phyloP scores from a whole-genome alignment of 768 basidiomycete species.

The Atractiella rhizophila region DNA sequence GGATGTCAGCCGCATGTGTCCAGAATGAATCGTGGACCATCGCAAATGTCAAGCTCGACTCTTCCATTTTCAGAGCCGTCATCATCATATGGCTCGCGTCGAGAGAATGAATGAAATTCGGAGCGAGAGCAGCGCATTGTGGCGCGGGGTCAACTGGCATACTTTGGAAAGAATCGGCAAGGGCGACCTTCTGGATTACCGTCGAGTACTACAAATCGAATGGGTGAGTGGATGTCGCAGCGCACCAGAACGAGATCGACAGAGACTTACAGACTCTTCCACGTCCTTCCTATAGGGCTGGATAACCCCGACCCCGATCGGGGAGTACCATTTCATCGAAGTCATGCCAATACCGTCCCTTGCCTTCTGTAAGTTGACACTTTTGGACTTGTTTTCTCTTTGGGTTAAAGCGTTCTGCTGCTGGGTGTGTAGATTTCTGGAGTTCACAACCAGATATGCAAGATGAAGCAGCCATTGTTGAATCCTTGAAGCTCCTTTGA shows the following conservation, averaged over 20 bases:
- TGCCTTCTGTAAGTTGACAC: too few relatives aligned
- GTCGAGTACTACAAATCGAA: conserved; percentile 34
- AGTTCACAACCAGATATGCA: conserved; percentile 45
- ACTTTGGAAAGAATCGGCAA: conserved; percentile 56
- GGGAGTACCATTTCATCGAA: conserved; percentile 83
- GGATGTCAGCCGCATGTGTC: conserved; percentile 73
- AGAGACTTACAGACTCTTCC: conserved; percentile 34
- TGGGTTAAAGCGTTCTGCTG: too few relatives aligned
- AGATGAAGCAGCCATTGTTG: conserved; percentile 69
- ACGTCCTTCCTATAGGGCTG: conserved; percentile 76
- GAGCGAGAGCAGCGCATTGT: conserved; percentile 91
- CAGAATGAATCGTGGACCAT: conserved; percentile 98
- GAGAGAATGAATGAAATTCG: conserved; percentile 90
- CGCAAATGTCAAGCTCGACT: conserved; percentile 55
- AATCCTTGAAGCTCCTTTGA: conserved; percentile 71
- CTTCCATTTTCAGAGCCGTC: conserved; percentile 56
- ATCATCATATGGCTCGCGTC: conserved; percentile 99
- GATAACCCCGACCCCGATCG: conserved; percentile 78
- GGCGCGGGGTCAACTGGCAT: conserved; percentile 58
- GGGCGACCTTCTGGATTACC: conserved; percentile 58
- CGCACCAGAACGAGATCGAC: background rate
- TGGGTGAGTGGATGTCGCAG: background rate
- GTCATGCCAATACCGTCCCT: too few relatives aligned
- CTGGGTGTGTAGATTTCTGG: background rate
- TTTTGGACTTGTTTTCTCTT: too few relatives aligned